Evolutionary conservation across 1,284 basidiomycete species (phyloP), one percentile per base, ranked within the genome.

Genomic region (Irpex rosettiformis): DNA sequence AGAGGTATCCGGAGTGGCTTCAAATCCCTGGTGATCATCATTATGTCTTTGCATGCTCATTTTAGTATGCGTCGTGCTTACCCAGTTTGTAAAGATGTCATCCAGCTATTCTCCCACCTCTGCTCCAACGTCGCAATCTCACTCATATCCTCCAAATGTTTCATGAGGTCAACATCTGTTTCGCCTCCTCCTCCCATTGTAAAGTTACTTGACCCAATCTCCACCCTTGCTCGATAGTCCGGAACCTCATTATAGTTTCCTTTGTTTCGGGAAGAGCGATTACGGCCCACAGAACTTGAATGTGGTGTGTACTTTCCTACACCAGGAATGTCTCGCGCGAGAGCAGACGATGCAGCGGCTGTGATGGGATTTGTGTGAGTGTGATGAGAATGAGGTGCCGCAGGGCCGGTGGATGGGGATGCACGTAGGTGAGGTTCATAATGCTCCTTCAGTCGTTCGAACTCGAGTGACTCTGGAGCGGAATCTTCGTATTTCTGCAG

Each of bases 381-480:
- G 72, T 84, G 83, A 76, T 86, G 85, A 76, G 84, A 83, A 54
- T 57, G 59, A 72, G 78, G 68, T 45, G 67, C 63, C 62, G 70
- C 61, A 58, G 71, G 72, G 60, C 73, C 74, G 71, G 85, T 85
- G 74, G 87, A 81, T 67, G 86, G 83, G 62, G 90, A 85, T 80
- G 88, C 82, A 79, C 88, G 88, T 76, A 86, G 78, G 78, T 93
- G 90, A 57, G 91, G 89, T 71, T 97, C 95, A 75, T 96, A 93
- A 74, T 97, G 94, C 66, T 96, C 93, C 76, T 96, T 95, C 67
- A 98, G 73, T 60, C 86, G 84, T 66, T 98, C 94, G 70, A 96
- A 96, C 73, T 96, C 94, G 64, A 91, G 79, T 16, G 87, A 83
- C 61, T 93, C 90, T 3, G 93, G 86, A 0, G 89, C 85, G n/a